Evolutionary conservation across 495 filamentous ascomycete genomes (phyloP), one percentile per base, ranked within the genome.

Genomic region (Aspergillus funiculosus): DNA sequence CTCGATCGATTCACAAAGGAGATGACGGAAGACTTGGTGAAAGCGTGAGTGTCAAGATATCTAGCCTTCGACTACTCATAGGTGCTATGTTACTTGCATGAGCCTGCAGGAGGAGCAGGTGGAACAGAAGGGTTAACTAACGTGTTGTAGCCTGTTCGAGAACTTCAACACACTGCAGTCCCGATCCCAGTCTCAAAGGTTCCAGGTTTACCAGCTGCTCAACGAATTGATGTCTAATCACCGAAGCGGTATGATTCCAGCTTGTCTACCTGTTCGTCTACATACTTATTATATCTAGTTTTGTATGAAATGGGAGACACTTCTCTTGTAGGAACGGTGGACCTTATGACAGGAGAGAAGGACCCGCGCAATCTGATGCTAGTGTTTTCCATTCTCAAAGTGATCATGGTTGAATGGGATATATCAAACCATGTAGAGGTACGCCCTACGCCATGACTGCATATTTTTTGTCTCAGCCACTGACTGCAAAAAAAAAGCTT

Each of bases 301-400:
- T 57, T 82, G 32, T 72, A 71, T 57, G 63, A 68, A 2, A 75
- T 82, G 66, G 75, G 70, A 6, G 70, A 75, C 29, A 69, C 78
- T 26, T 83, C 83, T 46, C 59, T 87, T 21, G 62, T 80, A 10
- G 77, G 75, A 9, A 74, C 86, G 22, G 79, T 83, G 19, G 75
- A 83, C 51, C 73, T 86, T 31, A 80, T 87, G 60, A 80, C 80
- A 2, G 83, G 82, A 24, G 84, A 88, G 61, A 88, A 88, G 53
- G 84, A 88, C 51, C 84, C 84, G 3, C 71, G 84, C 19, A 87
- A 87, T 55, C 67, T 88, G 20, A 88, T 88, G 84, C 67, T 88
- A 32, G 76, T 87, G 2, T 88, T 88, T 52, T 88, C 84, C 1
- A 72, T 87, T 24, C 57, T 86, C 26, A 82, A 77, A 52, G 84